Base-by-base conservation (phyloP, 345 rosid species). In the Moringa oleifera region DNA sequence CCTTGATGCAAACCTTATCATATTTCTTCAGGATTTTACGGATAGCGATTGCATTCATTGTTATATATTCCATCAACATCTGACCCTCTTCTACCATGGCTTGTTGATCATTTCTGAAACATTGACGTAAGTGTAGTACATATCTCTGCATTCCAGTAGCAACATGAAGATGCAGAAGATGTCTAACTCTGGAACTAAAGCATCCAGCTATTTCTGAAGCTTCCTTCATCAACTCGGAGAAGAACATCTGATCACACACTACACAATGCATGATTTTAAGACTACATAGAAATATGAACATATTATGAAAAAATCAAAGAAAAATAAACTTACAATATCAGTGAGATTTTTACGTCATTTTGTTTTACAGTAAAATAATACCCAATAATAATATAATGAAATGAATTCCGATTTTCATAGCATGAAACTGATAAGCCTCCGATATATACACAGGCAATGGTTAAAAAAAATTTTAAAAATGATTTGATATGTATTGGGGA, bases 11-110 rank as follows among this genome's bases (percentile, higher is more conserved):
- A 74, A 87, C 98, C 77, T 93, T 90, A 66, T 93, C 96, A 55
- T 93, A 93, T 79, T 93, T 93, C 89, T 93, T 90, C 47, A 93
- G 85, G 66, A 93, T 90, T 79, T 93, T 88, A 56, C 80, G 81
- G 51, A 90, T 90, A 31, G 99, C 99, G 60, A 81, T 85, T 0
- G 97, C 87, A 24, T 90, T 93, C 99, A 90, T 86, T 0, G 85
- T 80, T 21, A 85, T 73, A 61, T 93, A 90, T 25, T 90, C 84
- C 7, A 90, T 90, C 83, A 93, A 64, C 74, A 88, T 80, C 58
- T 73, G 69, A 28, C 97, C 98, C 67, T 90, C 89, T 61, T 86
- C 77, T n/a, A 76, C 36, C 74, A 88, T 71, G 62, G 74, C 68
- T 65, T 79, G 86, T 55, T 71, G 85, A 61, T 86, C 80, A 23